phyloP scores from a whole-genome alignment of 2,329 filamentous ascomycete genomes.

The Beauveria sp. region DNA sequence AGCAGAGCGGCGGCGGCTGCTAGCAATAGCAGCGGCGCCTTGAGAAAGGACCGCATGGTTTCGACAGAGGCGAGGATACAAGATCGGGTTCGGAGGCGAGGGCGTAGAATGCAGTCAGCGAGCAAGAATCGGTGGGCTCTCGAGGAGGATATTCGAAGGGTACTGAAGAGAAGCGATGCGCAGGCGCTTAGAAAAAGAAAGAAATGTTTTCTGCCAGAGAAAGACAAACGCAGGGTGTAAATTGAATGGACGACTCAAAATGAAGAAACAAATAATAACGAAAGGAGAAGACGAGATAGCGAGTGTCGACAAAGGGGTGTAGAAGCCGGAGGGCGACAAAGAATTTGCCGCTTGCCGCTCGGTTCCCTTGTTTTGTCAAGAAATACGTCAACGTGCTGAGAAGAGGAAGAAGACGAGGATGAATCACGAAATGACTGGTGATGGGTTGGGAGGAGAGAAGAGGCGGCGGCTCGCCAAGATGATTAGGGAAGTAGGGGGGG shows the following conservation, averaged over 20 bases:
- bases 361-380: background rate
- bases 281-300: constrained; percentile 12
- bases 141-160: background rate
- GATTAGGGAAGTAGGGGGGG: background rate
- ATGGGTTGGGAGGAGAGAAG: background rate
- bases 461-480: background rate
- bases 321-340: background rate
- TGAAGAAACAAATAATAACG: constrained; percentile 11
- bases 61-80: background rate
- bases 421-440: background rate
- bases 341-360: background rate
- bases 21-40: constrained; percentile 38
- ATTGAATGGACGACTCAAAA: constrained; percentile 2
- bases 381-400: background rate
- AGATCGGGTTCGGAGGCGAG: background rate
- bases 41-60: constrained; percentile 39
- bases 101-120: background rate
- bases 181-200: background rate
- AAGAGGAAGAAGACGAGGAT: background rate
- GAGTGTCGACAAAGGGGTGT: constrained; percentile 1
- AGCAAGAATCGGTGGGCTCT: background rate
- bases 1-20: constrained; percentile 35
- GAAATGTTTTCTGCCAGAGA: constrained; percentile 11
- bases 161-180: background rate
- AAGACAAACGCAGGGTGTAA: background rate